Conservation (phyloP, 1,139 yeast genomes). For the Geotrichum cucujoidarum region DNA sequence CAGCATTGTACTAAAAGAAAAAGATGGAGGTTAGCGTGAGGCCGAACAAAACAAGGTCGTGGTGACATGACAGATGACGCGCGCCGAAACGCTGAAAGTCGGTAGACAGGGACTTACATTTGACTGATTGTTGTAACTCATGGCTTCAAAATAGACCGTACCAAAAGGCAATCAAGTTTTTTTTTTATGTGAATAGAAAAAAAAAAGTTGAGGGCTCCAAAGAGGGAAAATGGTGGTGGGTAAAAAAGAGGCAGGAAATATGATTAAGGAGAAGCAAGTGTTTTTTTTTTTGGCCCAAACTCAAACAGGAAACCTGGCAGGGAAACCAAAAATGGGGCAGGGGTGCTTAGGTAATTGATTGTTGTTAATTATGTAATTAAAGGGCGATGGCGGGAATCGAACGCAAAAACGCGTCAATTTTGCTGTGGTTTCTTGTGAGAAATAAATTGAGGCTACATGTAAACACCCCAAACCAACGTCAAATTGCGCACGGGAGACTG, state of each 20-base stretch:
- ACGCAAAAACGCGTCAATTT: no score
- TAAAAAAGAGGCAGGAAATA: neutral
- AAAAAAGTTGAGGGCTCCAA: neutral
- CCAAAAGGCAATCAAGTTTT: no score
- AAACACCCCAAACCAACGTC: no score
- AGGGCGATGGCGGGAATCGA: no score
- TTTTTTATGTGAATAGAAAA: no score
- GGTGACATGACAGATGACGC: neutral
- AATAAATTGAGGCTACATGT: no score
- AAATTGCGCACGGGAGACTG: no score
- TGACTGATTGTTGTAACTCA: conserved; percentile 10
- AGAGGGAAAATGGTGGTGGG: neutral
- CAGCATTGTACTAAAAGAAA: conserved; percentile 1
- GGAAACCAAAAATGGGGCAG: no score
- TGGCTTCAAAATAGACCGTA: neutral
- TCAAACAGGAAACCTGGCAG: no score
- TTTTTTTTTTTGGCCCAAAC: neutral
- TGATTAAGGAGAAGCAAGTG: neutral
- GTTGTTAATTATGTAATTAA: no score
- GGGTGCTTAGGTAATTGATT: no score
- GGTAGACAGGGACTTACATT: conserved; percentile 3
- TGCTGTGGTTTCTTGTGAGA: no score
- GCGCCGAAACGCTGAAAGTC: neutral
- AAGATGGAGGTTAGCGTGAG: neutral
- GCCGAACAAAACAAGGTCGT: neutral